These are phyloP conservation scores for Alloascoidea africana DNA, from an alignment of 805 yeast genomes.

Conservation along the genomic window DNA sequence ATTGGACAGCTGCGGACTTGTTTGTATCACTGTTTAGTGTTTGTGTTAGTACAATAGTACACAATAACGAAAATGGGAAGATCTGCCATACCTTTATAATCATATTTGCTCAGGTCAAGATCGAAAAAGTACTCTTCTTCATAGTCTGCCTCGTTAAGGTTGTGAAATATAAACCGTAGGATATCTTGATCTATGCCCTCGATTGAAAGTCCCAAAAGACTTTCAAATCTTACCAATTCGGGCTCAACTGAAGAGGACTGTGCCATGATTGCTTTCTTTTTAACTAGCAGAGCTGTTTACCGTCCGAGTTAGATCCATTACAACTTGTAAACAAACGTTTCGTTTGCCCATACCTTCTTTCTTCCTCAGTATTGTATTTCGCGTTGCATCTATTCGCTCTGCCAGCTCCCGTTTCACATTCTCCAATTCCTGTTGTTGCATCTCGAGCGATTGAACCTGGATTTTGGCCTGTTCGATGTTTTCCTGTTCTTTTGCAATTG, in stretches of 20 bases:
- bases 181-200: background rate
- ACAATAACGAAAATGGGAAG: background rate
- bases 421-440: background rate
- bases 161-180: background rate
- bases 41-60: background rate
- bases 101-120: background rate
- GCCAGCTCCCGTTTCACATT: background rate
- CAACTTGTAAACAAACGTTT: background rate
- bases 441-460: background rate
- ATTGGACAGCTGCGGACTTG: background rate
- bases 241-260: conserved; percentile 1
- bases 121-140: background rate
- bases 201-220: background rate
- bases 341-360: background rate
- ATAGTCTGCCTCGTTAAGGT: background rate
- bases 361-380: background rate
- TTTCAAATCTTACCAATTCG: background rate
- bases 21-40: background rate
- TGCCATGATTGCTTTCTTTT: background rate
- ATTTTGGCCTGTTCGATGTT: background rate
- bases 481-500: background rate
- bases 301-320: background rate
- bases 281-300: background rate
- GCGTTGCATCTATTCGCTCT: background rate
- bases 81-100: background rate